Conservation (phyloP, 768 basidiomycete species). For the Boletus vermiculosoides region DNA sequence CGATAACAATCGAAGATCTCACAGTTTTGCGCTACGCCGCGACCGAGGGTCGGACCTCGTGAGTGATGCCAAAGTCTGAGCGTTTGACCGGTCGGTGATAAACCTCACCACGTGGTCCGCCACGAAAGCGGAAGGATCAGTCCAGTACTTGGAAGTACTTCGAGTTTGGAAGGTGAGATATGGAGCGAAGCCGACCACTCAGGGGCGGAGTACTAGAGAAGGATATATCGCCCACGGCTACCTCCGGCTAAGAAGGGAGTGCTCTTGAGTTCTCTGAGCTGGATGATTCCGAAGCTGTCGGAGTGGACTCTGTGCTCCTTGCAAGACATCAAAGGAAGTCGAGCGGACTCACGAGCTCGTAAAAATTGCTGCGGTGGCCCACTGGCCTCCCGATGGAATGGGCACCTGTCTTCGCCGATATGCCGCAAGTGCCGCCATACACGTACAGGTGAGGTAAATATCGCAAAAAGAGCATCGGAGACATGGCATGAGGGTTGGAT, state of each 20-base stretch:
- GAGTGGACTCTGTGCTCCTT: constrained; percentile 54
- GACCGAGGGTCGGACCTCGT: constrained; percentile 53
- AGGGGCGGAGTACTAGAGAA: not conserved
- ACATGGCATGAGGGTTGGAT: constrained; percentile 46
- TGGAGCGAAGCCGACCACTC: constrained; percentile 6
- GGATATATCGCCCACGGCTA: not conserved
- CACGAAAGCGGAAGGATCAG: constrained; percentile 38
- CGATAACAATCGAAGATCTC: constrained; percentile 41
- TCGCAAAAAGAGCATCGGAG: constrained; percentile 39
- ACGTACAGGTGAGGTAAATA: constrained; percentile 21
- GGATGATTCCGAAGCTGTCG: constrained; percentile 40
- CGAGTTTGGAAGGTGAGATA: constrained; percentile 34
- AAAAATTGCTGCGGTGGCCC: constrained; percentile 25
- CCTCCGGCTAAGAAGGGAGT: constrained; percentile 29
- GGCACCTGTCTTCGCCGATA: not conserved
- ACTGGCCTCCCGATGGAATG: constrained; percentile 28
- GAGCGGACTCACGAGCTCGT: constrained; percentile 35
- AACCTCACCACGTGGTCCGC: constrained; percentile 16
- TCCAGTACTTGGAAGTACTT: constrained; percentile 37
- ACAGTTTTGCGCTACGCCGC: constrained; percentile 41
- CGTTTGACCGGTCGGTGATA: constrained; percentile 24
- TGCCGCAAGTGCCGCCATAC: constrained; percentile 48
- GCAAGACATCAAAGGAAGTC: constrained; percentile 55
- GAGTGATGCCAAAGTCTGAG: constrained; percentile 54
- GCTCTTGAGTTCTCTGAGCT: constrained; percentile 37